Evolutionary conservation across 345 rosid species (phyloP), one percentile per base, ranked within the genome.

Genomic region (Brassica cretica): DNA sequence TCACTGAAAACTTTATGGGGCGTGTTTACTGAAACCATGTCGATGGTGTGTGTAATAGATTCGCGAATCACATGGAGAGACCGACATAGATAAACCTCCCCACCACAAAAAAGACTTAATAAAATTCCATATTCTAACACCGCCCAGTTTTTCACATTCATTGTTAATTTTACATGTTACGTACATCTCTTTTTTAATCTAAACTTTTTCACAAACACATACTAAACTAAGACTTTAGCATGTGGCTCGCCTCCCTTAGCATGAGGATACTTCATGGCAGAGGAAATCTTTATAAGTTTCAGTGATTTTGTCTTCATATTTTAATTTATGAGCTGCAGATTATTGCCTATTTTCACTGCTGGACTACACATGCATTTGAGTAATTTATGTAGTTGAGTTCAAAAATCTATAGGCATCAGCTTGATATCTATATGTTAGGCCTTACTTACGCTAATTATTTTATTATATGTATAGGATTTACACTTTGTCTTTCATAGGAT

Each of bases 31-130:
- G 73, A 72, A 78, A 73, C 51, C 73, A 68, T 76, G 84, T 78
- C 82, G 73, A 60, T 70, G 14, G 12, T 72, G 61, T 77, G 81
- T 84, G 27, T 19, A 3, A 66, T 77, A 64, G 89, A 86, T 81
- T 85, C 86, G 79, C 78, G 62, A 84, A 84, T 85, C 93, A 87
- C 93, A 84, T 89, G 93, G 75, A 58, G 16, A 53, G 71, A 65
- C 74, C 66, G 60, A 71, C 76, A 65, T 30, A 69, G 74, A 46
- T 27, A 68, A 46, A 68, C 80, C 71, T 70, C 65, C 39, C 66
- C 66, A 78, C 81, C 27, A 72, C 60, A 19, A 19, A 49, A 49
- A 7, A 8, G 3, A 66, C 24, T 58, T 56, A 3, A 56, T 56
- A 46, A 58, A 33, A 19, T 53, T 53, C 4, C 66, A 35, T 59